Percentiles rank a stretch among this genome's conserved stretches.
Conservation (phyloP, 768 basidiomycete species). For the Collybia sp. region DNA sequence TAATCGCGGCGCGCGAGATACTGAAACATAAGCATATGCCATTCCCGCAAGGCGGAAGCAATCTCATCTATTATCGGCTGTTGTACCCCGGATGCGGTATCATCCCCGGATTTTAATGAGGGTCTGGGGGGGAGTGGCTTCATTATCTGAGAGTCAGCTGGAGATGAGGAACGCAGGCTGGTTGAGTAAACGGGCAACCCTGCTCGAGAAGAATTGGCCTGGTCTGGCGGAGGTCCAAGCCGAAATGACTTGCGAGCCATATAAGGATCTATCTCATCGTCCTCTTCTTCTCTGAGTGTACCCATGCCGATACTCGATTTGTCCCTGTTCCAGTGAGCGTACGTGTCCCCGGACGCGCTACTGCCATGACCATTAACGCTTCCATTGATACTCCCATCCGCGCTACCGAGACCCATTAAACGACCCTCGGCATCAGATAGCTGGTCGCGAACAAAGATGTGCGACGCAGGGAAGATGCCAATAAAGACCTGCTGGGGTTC, state of each 20-base stretch:
- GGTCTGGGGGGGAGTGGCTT: conserved; percentile 88
- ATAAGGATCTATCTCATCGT: conserved; percentile 25
- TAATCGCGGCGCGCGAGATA: conserved; percentile 90
- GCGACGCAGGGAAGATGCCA: conserved; percentile 90
- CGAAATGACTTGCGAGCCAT: conserved; percentile 58
- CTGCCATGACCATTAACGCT: conserved; percentile 28
- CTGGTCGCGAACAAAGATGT: conserved; percentile 83
- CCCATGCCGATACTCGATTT: conserved; percentile 47
- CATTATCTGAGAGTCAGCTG: conserved; percentile 55
- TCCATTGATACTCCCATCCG: conserved; percentile 30
- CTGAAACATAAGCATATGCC: conserved; percentile 88
- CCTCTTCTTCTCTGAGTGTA: conserved; percentile 59
- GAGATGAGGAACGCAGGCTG: conserved; percentile 70
- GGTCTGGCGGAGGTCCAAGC: conserved; percentile 70
- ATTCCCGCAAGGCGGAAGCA: conserved; percentile 92
- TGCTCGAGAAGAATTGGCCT: conserved; percentile 67
- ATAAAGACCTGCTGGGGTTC: conserved; percentile 88
- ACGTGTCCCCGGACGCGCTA: conserved; percentile 39
- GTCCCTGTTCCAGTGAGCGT: conserved; percentile 41
- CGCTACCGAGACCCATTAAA: conserved; percentile 68
- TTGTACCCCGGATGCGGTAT: conserved; percentile 74
- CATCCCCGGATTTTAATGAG: conserved; percentile 92
- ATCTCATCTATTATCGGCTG: conserved; percentile 98
- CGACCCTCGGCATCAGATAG: conserved; percentile 85
- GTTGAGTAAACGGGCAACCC: conserved; percentile 70